Conservation (phyloP, 1,284 basidiomycete species). For the Heimioporus punctisporus region DNA sequence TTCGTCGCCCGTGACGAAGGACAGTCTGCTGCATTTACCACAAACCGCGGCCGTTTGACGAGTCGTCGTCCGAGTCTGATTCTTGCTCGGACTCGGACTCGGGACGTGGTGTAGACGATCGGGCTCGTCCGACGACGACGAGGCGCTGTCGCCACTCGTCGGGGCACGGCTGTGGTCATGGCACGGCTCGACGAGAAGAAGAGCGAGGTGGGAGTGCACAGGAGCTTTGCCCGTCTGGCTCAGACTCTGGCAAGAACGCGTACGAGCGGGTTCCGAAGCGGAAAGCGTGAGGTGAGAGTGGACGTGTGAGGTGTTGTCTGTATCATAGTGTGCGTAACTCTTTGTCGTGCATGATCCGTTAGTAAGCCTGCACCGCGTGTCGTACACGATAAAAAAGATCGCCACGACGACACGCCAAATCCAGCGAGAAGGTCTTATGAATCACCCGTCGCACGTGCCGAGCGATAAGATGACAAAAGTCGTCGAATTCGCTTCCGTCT, state of each 20-base stretch:
- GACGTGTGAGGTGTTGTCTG: too few species aligned
- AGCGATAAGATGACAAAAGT: too few species aligned
- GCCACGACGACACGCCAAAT: too few species aligned
- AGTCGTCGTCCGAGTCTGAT: conserved; percentile 73
- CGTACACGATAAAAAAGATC: too few species aligned
- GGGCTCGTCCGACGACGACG: conserved; percentile 12
- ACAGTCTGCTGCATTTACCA: conserved; percentile 91
- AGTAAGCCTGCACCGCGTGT: too few species aligned
- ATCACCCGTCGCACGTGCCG: too few species aligned
- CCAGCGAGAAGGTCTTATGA: too few species aligned
- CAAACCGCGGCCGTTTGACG: conserved; percentile 76
- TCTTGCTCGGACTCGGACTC: conserved; percentile 42
- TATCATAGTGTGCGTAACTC: too few species aligned
- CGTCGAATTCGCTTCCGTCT: not conserved
- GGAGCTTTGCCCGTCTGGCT: not conserved
- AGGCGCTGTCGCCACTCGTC: conserved; percentile 5
- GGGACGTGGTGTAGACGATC: conserved; percentile 15
- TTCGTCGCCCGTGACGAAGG: too few species aligned
- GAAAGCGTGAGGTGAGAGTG: conserved; percentile 14
- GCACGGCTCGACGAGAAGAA: not conserved
- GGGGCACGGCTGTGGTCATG: conserved; percentile 3
- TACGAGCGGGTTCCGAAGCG: conserved; percentile 26
- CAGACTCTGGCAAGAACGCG: conserved; percentile 19
- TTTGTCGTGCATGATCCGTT: too few species aligned
- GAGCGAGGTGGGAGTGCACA: conserved; percentile 12